Evolutionary conservation across 306 rosid species (phyloP).

Genomic region (Gleditsia sinensis): DNA sequence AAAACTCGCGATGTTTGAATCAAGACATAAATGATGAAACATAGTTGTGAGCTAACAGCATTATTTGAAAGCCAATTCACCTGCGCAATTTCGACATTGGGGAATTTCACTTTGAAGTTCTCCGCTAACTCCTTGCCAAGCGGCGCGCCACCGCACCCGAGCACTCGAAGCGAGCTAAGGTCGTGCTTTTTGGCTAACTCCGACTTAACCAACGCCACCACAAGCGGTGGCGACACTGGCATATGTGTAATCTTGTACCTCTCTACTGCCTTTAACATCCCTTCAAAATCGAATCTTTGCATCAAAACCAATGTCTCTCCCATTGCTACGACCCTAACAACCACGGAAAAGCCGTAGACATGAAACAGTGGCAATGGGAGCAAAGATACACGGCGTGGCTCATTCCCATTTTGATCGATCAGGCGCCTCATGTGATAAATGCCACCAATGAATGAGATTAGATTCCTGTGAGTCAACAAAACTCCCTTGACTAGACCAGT

Average conservation of each 20-base stretch:
- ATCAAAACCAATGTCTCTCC: constrained; percentile 75
- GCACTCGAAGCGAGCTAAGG: constrained; percentile 56
- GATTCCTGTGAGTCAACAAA: constrained; percentile 56
- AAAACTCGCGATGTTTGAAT: too few relatives aligned
- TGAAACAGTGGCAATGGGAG: constrained; percentile 65
- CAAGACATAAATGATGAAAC: too few relatives aligned
- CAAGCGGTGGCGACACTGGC: constrained; percentile 83
- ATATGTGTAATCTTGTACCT: constrained; percentile 54
- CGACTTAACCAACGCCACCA: constrained; percentile 72
- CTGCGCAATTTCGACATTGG: background rate
- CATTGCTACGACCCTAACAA: constrained; percentile 44
- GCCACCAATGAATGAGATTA: constrained; percentile 45
- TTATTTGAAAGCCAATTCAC: too few relatives aligned
- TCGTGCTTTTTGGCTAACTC: constrained; percentile 59
- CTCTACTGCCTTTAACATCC: constrained; percentile 69
- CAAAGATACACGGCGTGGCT: background rate
- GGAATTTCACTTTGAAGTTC: background rate
- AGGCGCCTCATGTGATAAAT: background rate
- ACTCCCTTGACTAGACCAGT: constrained; percentile 88
- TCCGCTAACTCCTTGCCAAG: background rate
- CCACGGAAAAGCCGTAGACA: constrained; percentile 72
- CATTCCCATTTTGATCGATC: background rate
- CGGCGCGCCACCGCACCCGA: constrained; percentile 42
- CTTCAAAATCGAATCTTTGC: constrained; percentile 68
- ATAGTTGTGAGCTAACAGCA: too few relatives aligned